Evolutionary conservation across 257 asterid genomes (phyloP).

Genomic region (Rehmannia glutinosa): DNA sequence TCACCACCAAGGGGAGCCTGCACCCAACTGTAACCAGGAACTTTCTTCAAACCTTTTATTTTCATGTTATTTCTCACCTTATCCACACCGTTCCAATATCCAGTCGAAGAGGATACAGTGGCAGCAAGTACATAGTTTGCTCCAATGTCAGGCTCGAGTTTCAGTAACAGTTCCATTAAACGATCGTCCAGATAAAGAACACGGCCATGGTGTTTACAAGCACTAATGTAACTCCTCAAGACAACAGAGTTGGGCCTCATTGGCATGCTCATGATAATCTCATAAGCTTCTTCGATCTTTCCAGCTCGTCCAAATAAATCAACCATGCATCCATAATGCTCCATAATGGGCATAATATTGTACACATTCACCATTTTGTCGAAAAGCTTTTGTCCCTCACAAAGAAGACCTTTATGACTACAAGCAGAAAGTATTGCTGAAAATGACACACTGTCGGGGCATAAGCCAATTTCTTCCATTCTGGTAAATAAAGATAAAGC

Average conservation of each 20-base stretch:
- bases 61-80: slow-evolving; percentile 45
- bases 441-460: slow-evolving; percentile 53
- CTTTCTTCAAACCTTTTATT: slow-evolving; percentile 47
- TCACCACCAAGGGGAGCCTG: slow-evolving; percentile 19
- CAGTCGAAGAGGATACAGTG: slow-evolving; percentile 24
- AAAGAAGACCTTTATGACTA: slow-evolving; percentile 61
- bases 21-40: slow-evolving; percentile 64
- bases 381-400: slow-evolving; percentile 44
- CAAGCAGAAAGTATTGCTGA: slow-evolving; percentile 66
- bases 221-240: slow-evolving; percentile 62
- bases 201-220: slow-evolving; percentile 51
- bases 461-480: slow-evolving; percentile 55
- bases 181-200: slow-evolving; percentile 29
- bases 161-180: slow-evolving; percentile 36
- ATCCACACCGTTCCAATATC: slow-evolving; percentile 22
- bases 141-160: slow-evolving; percentile 58
- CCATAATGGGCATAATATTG: slow-evolving; percentile 58
- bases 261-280: slow-evolving; percentile 48
- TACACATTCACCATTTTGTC: slow-evolving; percentile 46
- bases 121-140: slow-evolving; percentile 70
- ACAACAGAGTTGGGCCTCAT: slow-evolving; percentile 57
- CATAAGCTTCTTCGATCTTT: slow-evolving; percentile 60
- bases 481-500: slow-evolving; percentile 47
- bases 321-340: slow-evolving; percentile 78
- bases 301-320: slow-evolving; percentile 74